Base-by-base conservation (phyloP, 2,329 filamentous ascomycete species). In the Alternaria postmessia region DNA sequence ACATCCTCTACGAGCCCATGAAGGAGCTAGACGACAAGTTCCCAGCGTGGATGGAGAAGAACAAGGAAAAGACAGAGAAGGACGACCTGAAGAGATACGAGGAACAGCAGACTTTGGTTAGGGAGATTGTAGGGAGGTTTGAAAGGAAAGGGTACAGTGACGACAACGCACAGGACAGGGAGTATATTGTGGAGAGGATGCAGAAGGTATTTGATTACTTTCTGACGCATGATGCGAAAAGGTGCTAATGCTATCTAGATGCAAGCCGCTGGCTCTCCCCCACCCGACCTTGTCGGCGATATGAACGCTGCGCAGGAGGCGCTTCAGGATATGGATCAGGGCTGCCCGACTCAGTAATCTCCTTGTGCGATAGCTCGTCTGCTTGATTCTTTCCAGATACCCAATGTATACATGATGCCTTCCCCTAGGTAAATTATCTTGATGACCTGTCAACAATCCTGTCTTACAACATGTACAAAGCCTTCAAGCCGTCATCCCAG, bases 1-100 rank as follows among this genome's bases (percentile, higher is more conserved):
- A 98, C 69, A 97, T 99, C 64, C 81, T 99, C 51, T 98, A 98
- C 77, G 94, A 99, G 81, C 95, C 95, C 3, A 97, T 99, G 93
- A 97, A 97, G 82, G 95, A 99, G 80, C 83, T 99, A 48, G 83
- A 96, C 77, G 90, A 92, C 54, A 98, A 97, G 79, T 99, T 95
- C 75, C 94, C 94, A 0, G 88, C 81, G 2, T 99, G 95, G 94
- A 85, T 99, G 77, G 86, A 87, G 71, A 90, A 91, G 80, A 94
- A 97, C 77, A 85, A 81, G 41, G 88, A 83, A 24, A 89, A 88
- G 52, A 80, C 89, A 2, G 79, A 85, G 0, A 80, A 79, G 52
- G 92, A 91, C 49, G 94, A 98, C 72, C 77, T 93, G 75, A 87
- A 88, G 74, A 84, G 93, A 59, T 98, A 96, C 76, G 85, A 91